Conservation (phyloP, 1,139 yeast species). For the Nakaseomyces sp. region DNA sequence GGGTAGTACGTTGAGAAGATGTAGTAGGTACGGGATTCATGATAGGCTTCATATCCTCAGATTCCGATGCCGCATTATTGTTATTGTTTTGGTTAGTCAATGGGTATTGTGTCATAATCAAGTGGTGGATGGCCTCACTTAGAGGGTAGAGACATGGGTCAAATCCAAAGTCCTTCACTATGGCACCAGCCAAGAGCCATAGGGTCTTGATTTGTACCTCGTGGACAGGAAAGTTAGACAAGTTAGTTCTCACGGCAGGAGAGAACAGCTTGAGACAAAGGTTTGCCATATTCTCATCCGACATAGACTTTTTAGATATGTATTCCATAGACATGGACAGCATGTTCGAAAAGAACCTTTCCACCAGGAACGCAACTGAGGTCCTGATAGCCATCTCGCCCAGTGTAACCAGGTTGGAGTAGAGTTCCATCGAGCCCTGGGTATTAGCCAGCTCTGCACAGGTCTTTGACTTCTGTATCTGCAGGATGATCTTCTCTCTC, state of each 20-base stretch:
- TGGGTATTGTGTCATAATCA: slow-evolving; percentile 59
- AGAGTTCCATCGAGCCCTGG: slow-evolving; percentile 26
- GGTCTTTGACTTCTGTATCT: slow-evolving; percentile 56
- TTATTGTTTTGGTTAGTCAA: slow-evolving; percentile 21
- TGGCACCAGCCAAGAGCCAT: slow-evolving; percentile 55
- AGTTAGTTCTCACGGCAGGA: slow-evolving; percentile 15
- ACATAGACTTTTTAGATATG: slow-evolving; percentile 43
- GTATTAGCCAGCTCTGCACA: slow-evolving; percentile 45
- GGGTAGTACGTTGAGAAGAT: slow-evolving; percentile 13
- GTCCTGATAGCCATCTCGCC: slow-evolving; percentile 51
- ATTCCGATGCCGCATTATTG: background rate
- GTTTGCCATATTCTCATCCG: slow-evolving; percentile 17
- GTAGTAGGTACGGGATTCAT: slow-evolving; percentile 1
- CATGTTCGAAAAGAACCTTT: slow-evolving; percentile 42
- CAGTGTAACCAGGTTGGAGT: slow-evolving; percentile 40
- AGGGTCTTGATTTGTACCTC: slow-evolving; percentile 30
- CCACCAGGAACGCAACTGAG: slow-evolving; percentile 53
- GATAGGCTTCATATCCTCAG: background rate
- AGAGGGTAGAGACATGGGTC: slow-evolving; percentile 52
- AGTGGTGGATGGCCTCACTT: slow-evolving; percentile 55
- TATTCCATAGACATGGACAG: slow-evolving; percentile 46
- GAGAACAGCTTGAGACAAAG: slow-evolving; percentile 20
- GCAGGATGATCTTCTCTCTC: slow-evolving; percentile 33
- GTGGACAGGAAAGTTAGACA: slow-evolving; percentile 17
- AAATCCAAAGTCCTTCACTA: slow-evolving; percentile 71